Conservation (phyloP, 495 filamentous ascomycete genomes). For the Hypomontagnella monticulosa region DNA sequence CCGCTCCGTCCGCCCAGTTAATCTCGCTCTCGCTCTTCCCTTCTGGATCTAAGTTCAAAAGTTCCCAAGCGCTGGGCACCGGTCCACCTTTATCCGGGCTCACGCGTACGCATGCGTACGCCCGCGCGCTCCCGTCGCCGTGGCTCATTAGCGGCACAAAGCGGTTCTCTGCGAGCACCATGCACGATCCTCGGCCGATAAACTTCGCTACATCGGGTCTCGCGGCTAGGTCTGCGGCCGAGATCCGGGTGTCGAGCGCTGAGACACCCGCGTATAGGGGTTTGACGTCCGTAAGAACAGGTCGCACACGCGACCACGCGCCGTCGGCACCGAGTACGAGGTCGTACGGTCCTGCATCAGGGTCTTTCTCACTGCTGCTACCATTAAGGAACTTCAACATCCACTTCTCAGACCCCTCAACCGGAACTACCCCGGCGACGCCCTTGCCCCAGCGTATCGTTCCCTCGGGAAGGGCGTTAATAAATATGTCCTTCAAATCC, state of each 20-base stretch:
- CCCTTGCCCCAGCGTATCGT: conserved; percentile 59
- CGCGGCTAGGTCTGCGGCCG: conserved; percentile 46
- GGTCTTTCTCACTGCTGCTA: conserved; percentile 19
- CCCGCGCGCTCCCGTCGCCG: conserved; percentile 52
- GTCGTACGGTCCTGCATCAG: conserved; percentile 51
- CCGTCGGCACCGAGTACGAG: conserved; percentile 71
- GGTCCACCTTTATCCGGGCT: conserved; percentile 22
- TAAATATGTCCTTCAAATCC: conserved; percentile 53
- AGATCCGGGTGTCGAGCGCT: conserved; percentile 49
- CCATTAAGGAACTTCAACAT: conserved; percentile 49
- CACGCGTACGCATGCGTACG: conserved; percentile 52
- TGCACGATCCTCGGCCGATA: conserved; percentile 57
- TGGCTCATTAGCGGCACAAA: conserved; percentile 56
- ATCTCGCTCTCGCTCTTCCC: conserved; percentile 49
- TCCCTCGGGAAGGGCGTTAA: conserved; percentile 48
- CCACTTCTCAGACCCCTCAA: conserved; percentile 36
- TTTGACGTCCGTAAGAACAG: conserved; percentile 54
- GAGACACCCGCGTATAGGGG: conserved; percentile 62
- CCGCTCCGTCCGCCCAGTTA: conserved; percentile 38
- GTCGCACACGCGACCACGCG: conserved; percentile 65
- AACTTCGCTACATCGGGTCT: conserved; percentile 44
- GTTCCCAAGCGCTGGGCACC: conserved; percentile 30
- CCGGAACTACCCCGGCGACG: conserved; percentile 37
- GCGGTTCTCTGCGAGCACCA: conserved; percentile 52
- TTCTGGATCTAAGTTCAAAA: conserved; percentile 38